phyloP scores from a whole-genome alignment of 176 grass and related monocot species.

The Oryza glaberrima region DNA sequence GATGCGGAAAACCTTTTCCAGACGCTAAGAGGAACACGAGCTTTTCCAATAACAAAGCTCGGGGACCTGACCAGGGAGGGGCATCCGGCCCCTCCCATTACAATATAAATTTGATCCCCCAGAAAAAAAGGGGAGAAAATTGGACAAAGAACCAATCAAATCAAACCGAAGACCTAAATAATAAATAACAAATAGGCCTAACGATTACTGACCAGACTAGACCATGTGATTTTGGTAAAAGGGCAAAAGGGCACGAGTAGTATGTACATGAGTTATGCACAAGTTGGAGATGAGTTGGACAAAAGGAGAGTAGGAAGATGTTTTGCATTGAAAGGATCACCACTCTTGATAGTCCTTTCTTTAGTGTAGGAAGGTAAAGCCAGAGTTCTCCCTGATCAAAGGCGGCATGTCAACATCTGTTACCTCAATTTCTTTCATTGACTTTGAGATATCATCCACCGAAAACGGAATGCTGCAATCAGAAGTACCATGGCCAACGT shows the following conservation, averaged over 20 bases:
- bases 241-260: slow-evolving; percentile 34
- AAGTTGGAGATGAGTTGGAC: slow-evolving; percentile 33
- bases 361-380: slow-evolving; percentile 81
- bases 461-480: slow-evolving; percentile 88
- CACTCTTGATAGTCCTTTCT: slow-evolving; percentile 65
- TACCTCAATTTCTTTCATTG: slow-evolving; percentile 82
- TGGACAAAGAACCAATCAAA: slow-evolving; percentile 69
- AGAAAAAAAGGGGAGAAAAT: slow-evolving; percentile 25
- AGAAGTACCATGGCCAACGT: slow-evolving; percentile 33
- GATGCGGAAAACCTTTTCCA: slow-evolving; percentile 54
- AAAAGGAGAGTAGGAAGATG: slow-evolving; percentile 31
- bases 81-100: slow-evolving; percentile 55
- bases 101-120: slow-evolving; percentile 41
- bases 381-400: slow-evolving; percentile 70
- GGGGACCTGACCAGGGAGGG: slow-evolving; percentile 29
- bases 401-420: slow-evolving; percentile 76
- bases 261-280: slow-evolving; percentile 86
- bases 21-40: slow-evolving; percentile 36
- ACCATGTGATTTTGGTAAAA: slow-evolving; percentile 38
- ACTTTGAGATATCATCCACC: slow-evolving; percentile 88
- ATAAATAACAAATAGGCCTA: slow-evolving; percentile 44
- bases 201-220: slow-evolving; percentile 41
- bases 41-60: slow-evolving; percentile 73
- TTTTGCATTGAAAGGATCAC: slow-evolving; percentile 19
- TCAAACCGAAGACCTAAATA: slow-evolving; percentile 57